phyloP scores from a whole-genome alignment of 2,329 filamentous ascomycete species.

The Calonectria pseudoreteaudii region DNA sequence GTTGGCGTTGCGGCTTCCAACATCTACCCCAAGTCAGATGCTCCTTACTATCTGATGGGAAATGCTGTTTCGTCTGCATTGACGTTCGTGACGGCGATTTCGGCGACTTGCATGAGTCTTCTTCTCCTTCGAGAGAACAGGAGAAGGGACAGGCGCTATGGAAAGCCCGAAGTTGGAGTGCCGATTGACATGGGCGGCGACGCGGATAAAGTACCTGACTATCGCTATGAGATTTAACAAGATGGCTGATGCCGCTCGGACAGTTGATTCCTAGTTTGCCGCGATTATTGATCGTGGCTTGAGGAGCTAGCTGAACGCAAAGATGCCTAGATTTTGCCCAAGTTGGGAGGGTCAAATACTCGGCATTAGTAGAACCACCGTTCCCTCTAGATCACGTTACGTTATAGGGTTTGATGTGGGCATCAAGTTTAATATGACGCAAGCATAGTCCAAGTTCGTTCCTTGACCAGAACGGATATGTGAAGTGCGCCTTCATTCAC shows the following conservation, averaged over 20 bases:
- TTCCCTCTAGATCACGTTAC: neutral
- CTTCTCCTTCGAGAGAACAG: constrained; percentile 25
- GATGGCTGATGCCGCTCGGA: neutral
- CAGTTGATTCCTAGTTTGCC: neutral
- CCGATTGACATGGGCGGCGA: constrained; percentile 32
- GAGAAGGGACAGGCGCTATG: constrained; percentile 20
- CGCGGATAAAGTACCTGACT: constrained; percentile 26
- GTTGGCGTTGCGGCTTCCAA: constrained; percentile 31
- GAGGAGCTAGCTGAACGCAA: neutral
- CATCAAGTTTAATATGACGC: too few relatives aligned
- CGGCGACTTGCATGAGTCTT: constrained; percentile 26
- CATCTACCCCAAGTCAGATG: constrained; percentile 29
- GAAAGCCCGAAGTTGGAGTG: constrained; percentile 24
- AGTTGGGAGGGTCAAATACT: neutral
- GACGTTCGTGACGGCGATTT: constrained; percentile 16
- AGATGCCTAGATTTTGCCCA: neutral
- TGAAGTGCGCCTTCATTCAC: too few relatives aligned
- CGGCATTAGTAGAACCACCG: neutral
- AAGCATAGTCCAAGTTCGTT: too few relatives aligned
- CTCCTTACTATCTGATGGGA: constrained; percentile 30
- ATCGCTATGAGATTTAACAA: constrained; percentile 27
- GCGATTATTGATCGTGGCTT: neutral
- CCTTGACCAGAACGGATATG: too few relatives aligned
- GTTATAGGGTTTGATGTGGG: neutral
- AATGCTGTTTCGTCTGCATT: constrained; percentile 27